Evolutionary conservation across 495 filamentous ascomycete genomes (phyloP).

Genomic region (Gamarada debralockiae): DNA sequence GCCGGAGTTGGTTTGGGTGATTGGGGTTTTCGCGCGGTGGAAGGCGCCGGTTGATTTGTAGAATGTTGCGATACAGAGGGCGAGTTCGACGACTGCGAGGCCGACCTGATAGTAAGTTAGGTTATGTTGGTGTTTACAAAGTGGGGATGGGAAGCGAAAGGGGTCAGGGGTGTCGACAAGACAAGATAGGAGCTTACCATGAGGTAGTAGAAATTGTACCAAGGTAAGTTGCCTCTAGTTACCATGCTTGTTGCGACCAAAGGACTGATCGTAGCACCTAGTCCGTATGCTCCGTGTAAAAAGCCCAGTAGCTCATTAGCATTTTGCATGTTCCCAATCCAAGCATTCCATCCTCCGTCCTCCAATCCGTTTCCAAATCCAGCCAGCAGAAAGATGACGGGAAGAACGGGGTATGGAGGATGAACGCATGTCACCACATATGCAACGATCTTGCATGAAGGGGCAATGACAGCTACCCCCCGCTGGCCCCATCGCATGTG

Average conservation of each 20-base stretch:
- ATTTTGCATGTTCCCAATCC: constrained; percentile 70
- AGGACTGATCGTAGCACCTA: constrained; percentile 72
- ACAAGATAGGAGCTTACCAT: constrained; percentile 24
- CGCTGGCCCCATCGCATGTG: constrained; percentile 62
- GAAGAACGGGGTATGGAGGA: constrained; percentile 74
- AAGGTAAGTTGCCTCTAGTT: constrained; percentile 48
- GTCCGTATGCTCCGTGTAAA: constrained; percentile 71
- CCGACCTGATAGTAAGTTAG: constrained; percentile 48
- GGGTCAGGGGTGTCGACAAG: not conserved
- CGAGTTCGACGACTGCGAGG: constrained; percentile 57
- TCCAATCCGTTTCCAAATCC: constrained; percentile 69
- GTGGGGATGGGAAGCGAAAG: not conserved
- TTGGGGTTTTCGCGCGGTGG: constrained; percentile 51
- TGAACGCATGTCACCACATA: constrained; percentile 66
- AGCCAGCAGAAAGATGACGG: constrained; percentile 63
- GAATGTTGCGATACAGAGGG: constrained; percentile 53
- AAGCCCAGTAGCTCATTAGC: constrained; percentile 68
- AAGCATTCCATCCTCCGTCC: constrained; percentile 76
- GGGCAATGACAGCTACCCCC: constrained; percentile 66
- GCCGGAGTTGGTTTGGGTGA: constrained; percentile 24
- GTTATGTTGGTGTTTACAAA: constrained; percentile 16
- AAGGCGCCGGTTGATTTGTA: constrained; percentile 60
- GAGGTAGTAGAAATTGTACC: constrained; percentile 66
- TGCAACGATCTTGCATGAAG: constrained; percentile 59
- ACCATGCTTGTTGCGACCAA: constrained; percentile 74